Conservation (phyloP, 1,139 yeast genomes). For the Debaryomycetaceae sp. region DNA sequence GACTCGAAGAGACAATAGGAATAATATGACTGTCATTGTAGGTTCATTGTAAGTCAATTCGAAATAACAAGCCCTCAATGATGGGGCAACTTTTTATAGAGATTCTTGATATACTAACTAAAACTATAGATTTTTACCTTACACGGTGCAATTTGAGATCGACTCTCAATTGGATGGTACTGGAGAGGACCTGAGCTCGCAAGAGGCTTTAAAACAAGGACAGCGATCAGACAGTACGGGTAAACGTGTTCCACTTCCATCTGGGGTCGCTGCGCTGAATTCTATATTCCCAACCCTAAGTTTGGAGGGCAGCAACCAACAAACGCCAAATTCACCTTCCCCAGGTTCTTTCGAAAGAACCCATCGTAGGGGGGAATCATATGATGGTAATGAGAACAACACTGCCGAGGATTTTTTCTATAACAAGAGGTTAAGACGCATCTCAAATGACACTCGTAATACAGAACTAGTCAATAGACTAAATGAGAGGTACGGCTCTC, state of each 20-base stretch:
- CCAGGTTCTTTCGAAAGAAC: constrained; percentile 6
- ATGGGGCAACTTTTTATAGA: background rate
- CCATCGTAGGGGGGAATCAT: constrained; percentile 1
- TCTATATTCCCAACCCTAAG: constrained; percentile 21
- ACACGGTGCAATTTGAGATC: constrained; percentile 68
- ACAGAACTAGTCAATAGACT: constrained; percentile 12
- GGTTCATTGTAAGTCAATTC: constrained; percentile 55
- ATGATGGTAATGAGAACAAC: constrained; percentile 5
- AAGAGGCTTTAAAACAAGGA: background rate
- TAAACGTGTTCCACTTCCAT: background rate
- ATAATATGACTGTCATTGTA: constrained; percentile 52
- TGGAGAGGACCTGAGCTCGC: background rate
- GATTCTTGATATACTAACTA: constrained; percentile 16
- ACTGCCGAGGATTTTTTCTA: constrained; percentile 12
- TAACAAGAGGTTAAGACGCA: constrained; percentile 4
- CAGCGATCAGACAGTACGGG: background rate
- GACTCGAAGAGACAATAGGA: background rate
- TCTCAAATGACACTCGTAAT: constrained; percentile 2
- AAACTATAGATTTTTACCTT: constrained; percentile 55
- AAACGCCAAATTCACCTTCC: constrained; percentile 15
- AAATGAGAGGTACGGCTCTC: constrained; percentile 24
- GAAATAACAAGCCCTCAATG: background rate
- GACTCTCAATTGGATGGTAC: constrained; percentile 13
- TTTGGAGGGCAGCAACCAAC: constrained; percentile 12
- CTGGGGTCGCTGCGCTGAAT: background rate